Percentiles rank a stretch among this genome's conserved stretches.
Evolutionary conservation across 1,284 basidiomycete species (phyloP).

Genomic region (Microbotryomycetes sp.): DNA sequence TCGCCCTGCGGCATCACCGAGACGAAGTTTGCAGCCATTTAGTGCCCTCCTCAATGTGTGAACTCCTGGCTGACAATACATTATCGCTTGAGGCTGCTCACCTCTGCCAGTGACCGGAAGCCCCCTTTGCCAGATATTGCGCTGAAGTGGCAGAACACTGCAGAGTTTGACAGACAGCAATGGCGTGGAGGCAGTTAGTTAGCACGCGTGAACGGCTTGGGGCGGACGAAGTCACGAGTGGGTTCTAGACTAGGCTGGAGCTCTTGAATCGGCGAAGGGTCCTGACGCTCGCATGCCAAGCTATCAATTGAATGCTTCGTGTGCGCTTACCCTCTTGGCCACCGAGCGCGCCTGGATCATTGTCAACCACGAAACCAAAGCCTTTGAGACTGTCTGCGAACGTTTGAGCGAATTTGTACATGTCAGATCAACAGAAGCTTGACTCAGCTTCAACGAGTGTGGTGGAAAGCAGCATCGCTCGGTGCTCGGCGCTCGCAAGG

Average conservation of each 20-base stretch:
- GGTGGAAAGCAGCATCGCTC: too few species aligned
- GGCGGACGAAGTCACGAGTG: neutral
- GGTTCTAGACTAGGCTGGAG: too few species aligned
- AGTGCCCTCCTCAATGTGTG: neutral
- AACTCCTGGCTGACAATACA: too few species aligned
- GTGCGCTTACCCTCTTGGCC: constrained; percentile 36
- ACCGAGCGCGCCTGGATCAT: constrained; percentile 33
- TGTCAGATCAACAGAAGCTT: neutral
- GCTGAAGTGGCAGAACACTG: constrained; percentile 38
- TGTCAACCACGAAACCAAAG: constrained; percentile 38
- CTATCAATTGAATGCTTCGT: neutral
- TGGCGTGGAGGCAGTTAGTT: neutral
- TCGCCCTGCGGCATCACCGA: constrained; percentile 22
- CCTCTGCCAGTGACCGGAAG: constrained; percentile 37
- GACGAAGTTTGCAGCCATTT: neutral
- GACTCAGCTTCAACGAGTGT: too few species aligned
- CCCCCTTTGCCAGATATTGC: constrained; percentile 37
- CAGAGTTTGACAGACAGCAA: neutral
- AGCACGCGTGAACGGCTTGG: neutral
- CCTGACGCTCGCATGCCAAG: too few species aligned
- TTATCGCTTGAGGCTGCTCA: too few species aligned
- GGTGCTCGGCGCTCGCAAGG: neutral
- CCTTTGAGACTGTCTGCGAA: constrained; percentile 32
- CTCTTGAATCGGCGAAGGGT: too few species aligned
- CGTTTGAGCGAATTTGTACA: neutral